Base-by-base conservation (phyloP, 2,329 filamentous ascomycete species). In the Clarireedia sp. region DNA sequence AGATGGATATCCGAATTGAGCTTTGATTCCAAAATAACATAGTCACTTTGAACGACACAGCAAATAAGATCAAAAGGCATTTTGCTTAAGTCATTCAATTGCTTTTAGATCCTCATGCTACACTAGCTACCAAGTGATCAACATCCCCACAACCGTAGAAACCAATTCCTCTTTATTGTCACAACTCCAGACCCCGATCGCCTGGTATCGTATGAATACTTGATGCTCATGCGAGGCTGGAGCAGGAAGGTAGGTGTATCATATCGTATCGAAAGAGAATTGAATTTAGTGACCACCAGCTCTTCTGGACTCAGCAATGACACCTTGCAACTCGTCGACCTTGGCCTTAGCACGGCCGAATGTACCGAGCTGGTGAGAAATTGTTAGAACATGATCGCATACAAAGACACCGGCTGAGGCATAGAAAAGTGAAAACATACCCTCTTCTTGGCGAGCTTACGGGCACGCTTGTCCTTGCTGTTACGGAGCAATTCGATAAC, bases 381-480 rank as follows among this genome's bases (percentile, higher is more conserved):
- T 40, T 10, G 49, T 61, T 48, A 63, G 55, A 48, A 37, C 17
- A 37, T 46, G 24, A 51, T 36, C 29, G 12, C 29, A 33, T 12
- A 14, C 29, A 33, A 33, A 33, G 12, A 14, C 10, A 33, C 29
- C 10, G 29, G 12, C 12, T 38, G 33, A 29, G 6, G 45, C 48
- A 23, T 36, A 37, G 52, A 17, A 14, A 9, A 50, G 52, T 43
- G 56, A 24, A 44, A 55, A 83, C 87, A 68, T 83, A 92, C 88
- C 77, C 92, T 86, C 89, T 95, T 96, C 91, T 97, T 97, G 72
- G 92, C 92, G 72, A 96, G 89, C 87, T 96, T 96, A 70, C 92
- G 85, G 72, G 92, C 92, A 78, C 92, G 90, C 89, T 97, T 97
- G 80, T 99, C 94, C 82, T 95, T 95, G 81, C 83, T 87, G 88